These are phyloP conservation scores for Penicillium sp. DNA, from an alignment of 2,329 filamentous ascomycete genomes.

Conservation along the genomic window DNA sequence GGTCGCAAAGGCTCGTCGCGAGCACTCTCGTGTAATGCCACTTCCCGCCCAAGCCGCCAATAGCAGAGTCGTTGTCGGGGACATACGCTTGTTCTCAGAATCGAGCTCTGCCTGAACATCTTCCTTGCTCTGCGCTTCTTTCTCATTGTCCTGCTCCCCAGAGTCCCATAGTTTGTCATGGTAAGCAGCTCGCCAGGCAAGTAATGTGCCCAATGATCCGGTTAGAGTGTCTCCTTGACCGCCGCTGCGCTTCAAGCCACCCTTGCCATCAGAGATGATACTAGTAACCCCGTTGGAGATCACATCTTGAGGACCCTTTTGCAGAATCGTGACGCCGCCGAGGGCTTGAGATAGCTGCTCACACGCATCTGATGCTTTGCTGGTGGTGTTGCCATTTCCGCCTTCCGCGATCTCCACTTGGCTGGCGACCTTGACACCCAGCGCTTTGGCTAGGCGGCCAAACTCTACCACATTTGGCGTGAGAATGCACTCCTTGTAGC, in stretches of 20 bases:
- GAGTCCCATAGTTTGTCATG: conserved; percentile 74
- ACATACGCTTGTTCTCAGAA: conserved; percentile 55
- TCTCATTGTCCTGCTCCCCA: conserved; percentile 33
- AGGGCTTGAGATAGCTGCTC: conserved; percentile 70
- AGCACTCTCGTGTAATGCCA: conserved; percentile 85
- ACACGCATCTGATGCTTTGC: conserved; percentile 58
- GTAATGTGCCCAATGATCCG: conserved; percentile 79
- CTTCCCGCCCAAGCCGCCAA: conserved; percentile 84
- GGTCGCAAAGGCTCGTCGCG: conserved; percentile 78
- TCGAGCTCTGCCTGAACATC: conserved; percentile 43
- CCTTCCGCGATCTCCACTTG: conserved; percentile 39
- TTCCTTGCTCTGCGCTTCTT: conserved; percentile 37
- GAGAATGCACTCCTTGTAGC: conserved; percentile 79
- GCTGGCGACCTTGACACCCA: conserved; percentile 61
- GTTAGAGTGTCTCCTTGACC: conserved; percentile 96
- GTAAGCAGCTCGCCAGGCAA: conserved; percentile 87
- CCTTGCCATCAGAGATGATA: conserved; percentile 71
- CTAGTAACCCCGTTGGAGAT: conserved; percentile 78
- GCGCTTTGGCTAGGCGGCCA: conserved; percentile 70
- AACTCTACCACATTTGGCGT: conserved; percentile 97
- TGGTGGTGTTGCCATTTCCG: conserved; percentile 41
- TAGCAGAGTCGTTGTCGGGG: conserved; percentile 59
- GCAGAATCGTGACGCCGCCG: conserved; percentile 83
- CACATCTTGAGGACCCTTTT: conserved; percentile 80
- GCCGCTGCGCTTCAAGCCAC: conserved; percentile 84